Conservation (phyloP, 495 filamentous ascomycete genomes). For the Ramalina peruviana region DNA sequence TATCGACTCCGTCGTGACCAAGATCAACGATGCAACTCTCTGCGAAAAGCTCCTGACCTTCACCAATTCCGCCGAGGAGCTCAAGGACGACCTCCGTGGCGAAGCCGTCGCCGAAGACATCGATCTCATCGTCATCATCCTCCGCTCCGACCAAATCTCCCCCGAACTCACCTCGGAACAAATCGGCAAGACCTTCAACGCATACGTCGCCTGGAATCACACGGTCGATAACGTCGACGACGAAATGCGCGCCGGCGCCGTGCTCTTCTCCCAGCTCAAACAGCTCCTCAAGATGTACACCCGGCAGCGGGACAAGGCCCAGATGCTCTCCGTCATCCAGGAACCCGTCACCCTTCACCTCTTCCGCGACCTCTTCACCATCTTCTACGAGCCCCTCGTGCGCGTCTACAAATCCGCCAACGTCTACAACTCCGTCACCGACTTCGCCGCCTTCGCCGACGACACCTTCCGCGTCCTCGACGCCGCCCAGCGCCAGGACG, state of each 20-base stretch:
- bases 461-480: constrained; percentile 85
- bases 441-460: constrained; percentile 85
- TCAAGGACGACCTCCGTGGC: constrained; percentile 57
- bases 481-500: constrained; percentile 77
- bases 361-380: constrained; percentile 92
- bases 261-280: constrained; percentile 87
- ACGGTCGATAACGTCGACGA: constrained; percentile 81
- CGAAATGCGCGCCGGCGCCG: constrained; percentile 73
- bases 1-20: constrained; percentile 59
- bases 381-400: constrained; percentile 95
- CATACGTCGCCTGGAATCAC: constrained; percentile 92
- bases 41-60: constrained; percentile 71
- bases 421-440: constrained; percentile 90
- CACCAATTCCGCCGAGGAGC: constrained; percentile 52
- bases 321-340: constrained; percentile 94
- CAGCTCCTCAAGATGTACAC: constrained; percentile 88
- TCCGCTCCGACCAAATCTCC: constrained; percentile 57
- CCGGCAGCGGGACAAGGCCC: constrained; percentile 82
- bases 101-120: constrained; percentile 57
- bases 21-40: constrained; percentile 68
- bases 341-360: constrained; percentile 87
- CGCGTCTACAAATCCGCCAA: constrained; percentile 98
- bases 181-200: constrained; percentile 74
- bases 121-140: constrained; percentile 72
- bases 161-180: constrained; percentile 59